Percentiles rank a stretch among this genome's conserved stretches.
These are phyloP conservation scores for Suillus hirtellus DNA, from an alignment of 768 basidiomycete species.

Conservation along the genomic window DNA sequence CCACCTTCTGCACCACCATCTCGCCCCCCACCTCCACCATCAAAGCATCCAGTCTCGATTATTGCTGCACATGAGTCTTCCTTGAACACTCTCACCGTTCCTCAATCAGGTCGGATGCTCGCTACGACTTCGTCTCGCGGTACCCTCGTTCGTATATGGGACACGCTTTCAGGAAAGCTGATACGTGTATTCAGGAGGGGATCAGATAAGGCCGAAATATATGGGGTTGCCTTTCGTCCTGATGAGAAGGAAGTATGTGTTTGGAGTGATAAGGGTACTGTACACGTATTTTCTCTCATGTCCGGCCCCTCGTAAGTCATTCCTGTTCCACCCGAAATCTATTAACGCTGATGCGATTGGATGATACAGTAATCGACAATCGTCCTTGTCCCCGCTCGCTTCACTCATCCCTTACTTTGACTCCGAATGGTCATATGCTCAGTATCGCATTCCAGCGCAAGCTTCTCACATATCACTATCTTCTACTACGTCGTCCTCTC, in stretches of 20 bases:
- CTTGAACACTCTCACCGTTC: conserved; percentile 74
- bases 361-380: conserved; percentile 74
- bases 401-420: conserved; percentile 87
- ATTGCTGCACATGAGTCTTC: conserved; percentile 83
- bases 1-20: conserved; percentile 52
- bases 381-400: conserved; percentile 75
- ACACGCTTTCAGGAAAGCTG: conserved; percentile 68
- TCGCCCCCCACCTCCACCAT: conserved; percentile 55
- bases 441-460: conserved; percentile 85
- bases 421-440: conserved; percentile 96
- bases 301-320: conserved; percentile 65
- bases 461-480: conserved; percentile 80
- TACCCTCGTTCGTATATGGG: conserved; percentile 88
- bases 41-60: conserved; percentile 73
- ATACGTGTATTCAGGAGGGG: conserved; percentile 82
- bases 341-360: conserved; percentile 12
- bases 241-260: conserved; percentile 87
- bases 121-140: conserved; percentile 85
- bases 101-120: conserved; percentile 74
- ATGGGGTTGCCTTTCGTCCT: conserved; percentile 83
- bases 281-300: conserved; percentile 82
- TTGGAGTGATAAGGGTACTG: conserved; percentile 95
- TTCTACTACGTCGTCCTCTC: conserved; percentile 59
- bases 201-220: conserved; percentile 88
- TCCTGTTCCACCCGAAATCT: conserved; percentile 7